Percentiles rank a stretch among this genome's conserved stretches.
phyloP scores from a whole-genome alignment of 148 eudicot species.

The Diospyros lotus region DNA sequence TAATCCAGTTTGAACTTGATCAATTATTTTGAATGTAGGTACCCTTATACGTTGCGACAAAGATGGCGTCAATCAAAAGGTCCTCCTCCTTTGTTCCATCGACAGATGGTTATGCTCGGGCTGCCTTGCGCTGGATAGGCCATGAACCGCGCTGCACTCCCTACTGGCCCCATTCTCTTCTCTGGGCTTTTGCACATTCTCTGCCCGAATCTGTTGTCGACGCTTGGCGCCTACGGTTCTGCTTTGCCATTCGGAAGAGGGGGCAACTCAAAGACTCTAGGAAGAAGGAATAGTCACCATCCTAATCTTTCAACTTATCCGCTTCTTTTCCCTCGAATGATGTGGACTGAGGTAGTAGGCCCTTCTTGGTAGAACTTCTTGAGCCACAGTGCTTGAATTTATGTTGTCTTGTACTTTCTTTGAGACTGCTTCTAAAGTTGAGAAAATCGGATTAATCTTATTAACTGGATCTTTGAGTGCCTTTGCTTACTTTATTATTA shows the following conservation, averaged over 20 bases:
- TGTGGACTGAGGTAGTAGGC: neutral
- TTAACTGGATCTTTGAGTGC: no score
- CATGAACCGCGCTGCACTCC: conserved; percentile 63
- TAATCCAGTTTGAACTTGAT: neutral
- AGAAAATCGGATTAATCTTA: no score
- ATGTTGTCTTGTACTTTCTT: neutral
- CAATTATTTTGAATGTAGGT: conserved; percentile 34
- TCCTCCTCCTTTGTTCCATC: conserved; percentile 84
- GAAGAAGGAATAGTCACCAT: conserved; percentile 36
- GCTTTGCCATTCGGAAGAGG: conserved; percentile 50
- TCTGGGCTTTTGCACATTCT: conserved; percentile 41
- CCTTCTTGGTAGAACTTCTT: neutral
- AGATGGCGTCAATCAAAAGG: conserved; percentile 61
- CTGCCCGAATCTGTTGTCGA: conserved; percentile 54
- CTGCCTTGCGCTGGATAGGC: conserved; percentile 66
- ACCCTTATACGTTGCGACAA: conserved; percentile 78
- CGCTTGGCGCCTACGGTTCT: conserved; percentile 40
- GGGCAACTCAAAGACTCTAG: conserved; percentile 58
- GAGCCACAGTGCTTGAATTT: neutral
- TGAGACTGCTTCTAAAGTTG: neutral
- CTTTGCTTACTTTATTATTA: no score
- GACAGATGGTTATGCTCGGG: conserved; percentile 64
- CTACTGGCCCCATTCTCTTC: conserved; percentile 77
- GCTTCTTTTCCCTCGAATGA: no score
- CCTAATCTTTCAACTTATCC: neutral